These are phyloP conservation scores for Austropuccinia psidii DNA, from an alignment of 1,284 basidiomycete species.

Conservation along the genomic window DNA sequence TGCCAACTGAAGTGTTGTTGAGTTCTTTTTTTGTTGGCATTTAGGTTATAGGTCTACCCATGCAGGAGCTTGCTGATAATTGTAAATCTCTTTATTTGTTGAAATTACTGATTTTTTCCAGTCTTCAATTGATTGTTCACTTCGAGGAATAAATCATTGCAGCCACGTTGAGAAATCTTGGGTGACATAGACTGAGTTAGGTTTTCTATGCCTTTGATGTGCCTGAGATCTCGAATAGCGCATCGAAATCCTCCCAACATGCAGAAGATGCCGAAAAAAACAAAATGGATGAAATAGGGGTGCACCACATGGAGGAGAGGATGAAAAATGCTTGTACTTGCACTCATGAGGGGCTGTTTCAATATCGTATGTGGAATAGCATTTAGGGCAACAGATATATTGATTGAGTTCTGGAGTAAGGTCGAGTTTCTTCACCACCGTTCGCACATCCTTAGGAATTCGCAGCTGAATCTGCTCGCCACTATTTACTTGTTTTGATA, in stretches of 20 bases:
- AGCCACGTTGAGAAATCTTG: slow-evolving; percentile 4
- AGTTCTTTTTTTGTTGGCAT: no score
- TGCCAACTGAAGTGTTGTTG: no score
- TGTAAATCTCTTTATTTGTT: no score
- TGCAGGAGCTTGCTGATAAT: neutral
- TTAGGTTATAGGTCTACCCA: no score
- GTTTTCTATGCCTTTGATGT: neutral
- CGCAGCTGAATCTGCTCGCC: neutral
- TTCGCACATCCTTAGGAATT: slow-evolving; percentile 11
- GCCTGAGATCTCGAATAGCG: neutral
- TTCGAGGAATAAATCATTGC: neutral
- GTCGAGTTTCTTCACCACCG: neutral
- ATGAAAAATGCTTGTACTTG: neutral
- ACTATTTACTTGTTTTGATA: neutral
- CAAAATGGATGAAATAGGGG: neutral
- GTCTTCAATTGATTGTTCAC: slow-evolving; percentile 18
- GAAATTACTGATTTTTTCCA: no score
- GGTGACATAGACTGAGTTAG: neutral
- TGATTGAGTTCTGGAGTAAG: neutral
- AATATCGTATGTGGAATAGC: neutral
- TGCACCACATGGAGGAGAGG: neutral
- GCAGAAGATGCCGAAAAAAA: neutral
- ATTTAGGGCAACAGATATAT: slow-evolving; percentile 5
- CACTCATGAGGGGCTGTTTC: slow-evolving; percentile 4
- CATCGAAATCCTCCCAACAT: neutral